These are phyloP conservation scores for Alternaria angustiovoidea DNA, from an alignment of 2,329 filamentous ascomycete genomes.

Conservation along the genomic window DNA sequence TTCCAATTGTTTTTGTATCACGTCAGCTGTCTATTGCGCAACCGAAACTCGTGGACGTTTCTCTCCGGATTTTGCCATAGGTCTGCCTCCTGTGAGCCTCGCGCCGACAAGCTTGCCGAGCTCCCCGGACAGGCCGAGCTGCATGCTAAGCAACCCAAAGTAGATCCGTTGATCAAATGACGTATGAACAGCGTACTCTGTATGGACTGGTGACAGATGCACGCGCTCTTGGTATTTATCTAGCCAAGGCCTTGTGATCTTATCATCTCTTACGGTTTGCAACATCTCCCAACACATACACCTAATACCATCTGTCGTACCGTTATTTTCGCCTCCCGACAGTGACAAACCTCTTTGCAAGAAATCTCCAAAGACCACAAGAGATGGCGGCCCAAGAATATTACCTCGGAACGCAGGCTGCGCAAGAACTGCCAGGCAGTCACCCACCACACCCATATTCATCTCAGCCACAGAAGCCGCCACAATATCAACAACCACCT, in stretches of 20 bases:
- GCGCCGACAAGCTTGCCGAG: constrained; percentile 34
- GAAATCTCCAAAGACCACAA: background rate
- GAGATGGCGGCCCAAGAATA: constrained; percentile 48
- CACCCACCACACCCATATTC: constrained; percentile 23
- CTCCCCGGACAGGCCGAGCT: constrained; percentile 29
- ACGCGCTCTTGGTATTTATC: constrained; percentile 33
- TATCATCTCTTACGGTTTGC: background rate
- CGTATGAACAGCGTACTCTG: constrained; percentile 27
- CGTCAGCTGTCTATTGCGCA: background rate
- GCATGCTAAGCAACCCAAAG: constrained; percentile 27
- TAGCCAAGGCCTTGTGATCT: constrained; percentile 20
- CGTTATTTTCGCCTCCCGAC: background rate
- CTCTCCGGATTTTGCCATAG: constrained; percentile 14
- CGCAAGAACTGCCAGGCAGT: constrained; percentile 32
- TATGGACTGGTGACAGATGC: constrained; percentile 33
- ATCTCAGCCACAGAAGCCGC: constrained; percentile 21
- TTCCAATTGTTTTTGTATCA: background rate
- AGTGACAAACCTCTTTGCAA: background rate
- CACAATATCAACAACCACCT: constrained; percentile 27
- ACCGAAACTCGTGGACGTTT: constrained; percentile 9
- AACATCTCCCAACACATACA: constrained; percentile 5
- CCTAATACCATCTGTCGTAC: background rate
- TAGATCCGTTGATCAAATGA: constrained; percentile 35
- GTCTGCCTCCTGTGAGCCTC: constrained; percentile 22
- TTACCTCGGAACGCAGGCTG: constrained; percentile 36